Evolutionary conservation across 768 basidiomycete genomes (phyloP).

Genomic region (Tulasnella sp.): DNA sequence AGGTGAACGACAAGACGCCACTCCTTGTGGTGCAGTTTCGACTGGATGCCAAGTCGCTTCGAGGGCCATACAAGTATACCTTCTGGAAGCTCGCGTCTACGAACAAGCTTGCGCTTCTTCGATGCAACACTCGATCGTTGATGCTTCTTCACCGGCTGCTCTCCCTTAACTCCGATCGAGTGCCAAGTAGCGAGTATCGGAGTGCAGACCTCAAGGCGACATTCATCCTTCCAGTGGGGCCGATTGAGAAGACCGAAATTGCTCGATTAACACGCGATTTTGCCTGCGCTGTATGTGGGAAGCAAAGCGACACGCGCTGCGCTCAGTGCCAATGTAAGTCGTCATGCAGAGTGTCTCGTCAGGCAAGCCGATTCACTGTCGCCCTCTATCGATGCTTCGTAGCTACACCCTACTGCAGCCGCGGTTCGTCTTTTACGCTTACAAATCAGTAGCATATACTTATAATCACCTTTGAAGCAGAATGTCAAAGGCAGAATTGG

Average conservation of each 20-base stretch:
- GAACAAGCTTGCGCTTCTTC: neutral
- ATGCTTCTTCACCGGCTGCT: neutral
- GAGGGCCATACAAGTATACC: neutral
- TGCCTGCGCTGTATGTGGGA: neutral
- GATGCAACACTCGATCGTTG: neutral
- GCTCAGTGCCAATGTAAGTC: neutral
- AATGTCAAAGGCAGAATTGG: neutral
- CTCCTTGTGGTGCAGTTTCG: neutral
- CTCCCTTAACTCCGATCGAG: neutral
- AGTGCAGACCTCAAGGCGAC: neutral
- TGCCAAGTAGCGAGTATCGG: neutral
- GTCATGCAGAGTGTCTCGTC: neutral
- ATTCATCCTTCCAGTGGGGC: neutral
- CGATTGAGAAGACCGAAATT: neutral
- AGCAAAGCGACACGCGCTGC: neutral
- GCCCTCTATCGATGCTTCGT: neutral
- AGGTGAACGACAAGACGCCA: neutral
- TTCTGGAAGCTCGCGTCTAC: neutral
- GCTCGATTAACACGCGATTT: neutral
- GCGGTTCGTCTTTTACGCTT: neutral
- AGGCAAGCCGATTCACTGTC: neutral
- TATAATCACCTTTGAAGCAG: neutral
- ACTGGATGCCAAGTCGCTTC: neutral
- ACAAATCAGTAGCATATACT: neutral
- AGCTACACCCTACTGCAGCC: neutral